Percentiles rank a stretch among this genome's conserved stretches.
These are phyloP conservation scores for Xylaria arbuscula DNA, from an alignment of 2,329 filamentous ascomycete species.

Conservation along the genomic window DNA sequence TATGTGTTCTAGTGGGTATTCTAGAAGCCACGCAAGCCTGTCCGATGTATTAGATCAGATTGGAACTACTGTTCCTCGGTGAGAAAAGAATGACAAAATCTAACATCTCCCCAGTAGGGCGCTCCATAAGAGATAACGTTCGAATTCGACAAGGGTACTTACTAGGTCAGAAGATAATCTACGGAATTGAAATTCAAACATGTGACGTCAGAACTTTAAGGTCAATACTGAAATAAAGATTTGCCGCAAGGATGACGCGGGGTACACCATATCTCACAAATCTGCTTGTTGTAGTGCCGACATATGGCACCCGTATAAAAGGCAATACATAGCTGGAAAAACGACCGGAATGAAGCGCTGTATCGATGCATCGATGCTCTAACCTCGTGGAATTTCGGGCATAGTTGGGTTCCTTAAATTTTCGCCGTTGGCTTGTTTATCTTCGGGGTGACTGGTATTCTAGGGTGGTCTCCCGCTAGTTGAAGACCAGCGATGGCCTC, in stretches of 20 bases:
- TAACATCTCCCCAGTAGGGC: slow-evolving; percentile 46
- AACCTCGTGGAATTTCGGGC: neutral
- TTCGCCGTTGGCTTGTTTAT: slow-evolving; percentile 54
- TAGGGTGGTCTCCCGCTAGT: slow-evolving; percentile 67
- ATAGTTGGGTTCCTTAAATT: slow-evolving; percentile 50
- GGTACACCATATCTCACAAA: neutral
- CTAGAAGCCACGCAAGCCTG: slow-evolving; percentile 69
- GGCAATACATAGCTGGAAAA: no score
- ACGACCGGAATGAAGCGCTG: neutral
- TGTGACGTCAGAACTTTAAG: slow-evolving; percentile 25
- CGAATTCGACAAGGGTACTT: slow-evolving; percentile 31
- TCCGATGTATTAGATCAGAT: slow-evolving; percentile 64
- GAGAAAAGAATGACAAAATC: neutral
- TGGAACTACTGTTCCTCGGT: slow-evolving; percentile 50
- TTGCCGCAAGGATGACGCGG: slow-evolving; percentile 9
- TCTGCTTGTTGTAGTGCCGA: neutral
- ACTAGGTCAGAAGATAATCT: slow-evolving; percentile 23
- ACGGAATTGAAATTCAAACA: slow-evolving; percentile 49
- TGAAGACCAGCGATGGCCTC: slow-evolving; percentile 78
- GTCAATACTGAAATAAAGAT: slow-evolving; percentile 24
- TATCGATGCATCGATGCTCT: neutral
- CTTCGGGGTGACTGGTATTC: slow-evolving; percentile 58
- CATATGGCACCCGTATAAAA: no score
- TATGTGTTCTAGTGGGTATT: slow-evolving; percentile 65
- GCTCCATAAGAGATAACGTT: slow-evolving; percentile 58